Conservation (phyloP, 2,329 filamentous ascomycete genomes). For the Claviceps citrina region DNA sequence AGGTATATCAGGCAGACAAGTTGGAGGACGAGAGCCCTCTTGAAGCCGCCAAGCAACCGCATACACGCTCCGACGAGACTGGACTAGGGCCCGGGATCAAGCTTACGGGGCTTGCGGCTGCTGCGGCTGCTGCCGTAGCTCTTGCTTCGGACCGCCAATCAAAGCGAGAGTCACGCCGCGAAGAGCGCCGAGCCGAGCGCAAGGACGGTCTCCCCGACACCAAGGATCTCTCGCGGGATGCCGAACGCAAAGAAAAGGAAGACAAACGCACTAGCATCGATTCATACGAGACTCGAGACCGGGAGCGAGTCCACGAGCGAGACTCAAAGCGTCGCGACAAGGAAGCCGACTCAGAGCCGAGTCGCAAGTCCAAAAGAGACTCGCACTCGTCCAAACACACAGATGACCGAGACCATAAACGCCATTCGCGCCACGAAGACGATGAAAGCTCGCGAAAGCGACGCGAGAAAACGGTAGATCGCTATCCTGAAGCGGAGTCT, state of each 20-base stretch:
- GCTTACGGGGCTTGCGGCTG: conserved; percentile 32
- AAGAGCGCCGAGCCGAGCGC: conserved; percentile 11
- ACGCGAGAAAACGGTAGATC: conserved; percentile 14
- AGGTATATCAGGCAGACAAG: conserved; percentile 43
- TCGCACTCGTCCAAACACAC: conserved; percentile 15
- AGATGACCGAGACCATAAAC: conserved; percentile 16
- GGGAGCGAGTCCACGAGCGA: conserved; percentile 11
- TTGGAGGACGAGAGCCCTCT: conserved; percentile 22
- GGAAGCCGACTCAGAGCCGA: conserved; percentile 8
- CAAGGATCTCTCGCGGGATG: conserved; percentile 2
- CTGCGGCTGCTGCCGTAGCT: conserved; percentile 29
- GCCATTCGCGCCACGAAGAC: conserved; percentile 19
- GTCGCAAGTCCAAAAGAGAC: conserved; percentile 17
- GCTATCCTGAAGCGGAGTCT: conserved; percentile 11
- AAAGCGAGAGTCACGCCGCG: conserved; percentile 8
- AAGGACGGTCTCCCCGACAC: conserved; percentile 9
- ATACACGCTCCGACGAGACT: conserved; percentile 22
- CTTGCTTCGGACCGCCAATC: conserved; percentile 14
- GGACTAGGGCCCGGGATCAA: conserved; percentile 27
- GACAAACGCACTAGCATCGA: conserved; percentile 7
- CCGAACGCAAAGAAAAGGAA: background rate
- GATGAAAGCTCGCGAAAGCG: conserved; percentile 16
- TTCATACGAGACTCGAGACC: conserved; percentile 3
- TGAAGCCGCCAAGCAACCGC: conserved; percentile 15
- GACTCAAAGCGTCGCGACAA: conserved; percentile 12